Evolutionary conservation across 192 early-diverging fungal genomes (phyloP).

Genomic region (Gonapodya sp.): DNA sequence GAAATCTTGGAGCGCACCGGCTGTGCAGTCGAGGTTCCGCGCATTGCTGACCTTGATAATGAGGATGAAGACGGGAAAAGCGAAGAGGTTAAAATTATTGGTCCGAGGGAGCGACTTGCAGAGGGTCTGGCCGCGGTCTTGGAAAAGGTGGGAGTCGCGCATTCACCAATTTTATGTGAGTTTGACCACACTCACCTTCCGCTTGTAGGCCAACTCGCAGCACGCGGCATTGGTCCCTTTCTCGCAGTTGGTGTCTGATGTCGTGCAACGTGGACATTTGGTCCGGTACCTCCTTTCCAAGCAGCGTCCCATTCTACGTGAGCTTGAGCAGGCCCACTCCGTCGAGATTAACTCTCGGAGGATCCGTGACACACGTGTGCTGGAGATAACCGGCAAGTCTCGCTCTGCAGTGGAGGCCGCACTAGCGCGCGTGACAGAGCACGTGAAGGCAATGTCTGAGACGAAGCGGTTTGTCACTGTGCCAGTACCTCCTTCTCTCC

Average conservation of each 20-base stretch:
- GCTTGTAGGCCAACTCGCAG: background rate
- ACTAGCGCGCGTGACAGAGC: background rate
- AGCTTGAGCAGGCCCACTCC: conserved; percentile 48
- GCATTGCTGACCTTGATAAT: conserved; percentile 38
- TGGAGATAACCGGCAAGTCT: background rate
- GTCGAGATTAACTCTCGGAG: conserved; percentile 31
- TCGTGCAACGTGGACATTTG: background rate
- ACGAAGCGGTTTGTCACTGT: conserved; percentile 46
- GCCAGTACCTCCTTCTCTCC: conserved; percentile 68
- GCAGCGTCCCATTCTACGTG: background rate
- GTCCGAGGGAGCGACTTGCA: conserved; percentile 56
- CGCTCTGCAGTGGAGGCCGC: background rate
- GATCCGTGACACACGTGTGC: background rate
- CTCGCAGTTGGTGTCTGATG: background rate
- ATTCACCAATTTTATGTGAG: background rate
- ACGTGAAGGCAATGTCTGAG: background rate
- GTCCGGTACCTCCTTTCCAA: background rate
- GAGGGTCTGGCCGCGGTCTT: conserved; percentile 69
- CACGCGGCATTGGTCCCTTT: background rate
- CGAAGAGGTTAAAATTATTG: conserved; percentile 70
- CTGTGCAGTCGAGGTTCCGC: conserved; percentile 76
- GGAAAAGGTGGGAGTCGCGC: conserved; percentile 43
- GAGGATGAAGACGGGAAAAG: conserved; percentile 19
- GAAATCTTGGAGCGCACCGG: conserved; percentile 81
- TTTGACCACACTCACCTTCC: background rate